Base-by-base conservation (phyloP, 768 basidiomycete genomes). In the Fistulinella prunicolor region DNA sequence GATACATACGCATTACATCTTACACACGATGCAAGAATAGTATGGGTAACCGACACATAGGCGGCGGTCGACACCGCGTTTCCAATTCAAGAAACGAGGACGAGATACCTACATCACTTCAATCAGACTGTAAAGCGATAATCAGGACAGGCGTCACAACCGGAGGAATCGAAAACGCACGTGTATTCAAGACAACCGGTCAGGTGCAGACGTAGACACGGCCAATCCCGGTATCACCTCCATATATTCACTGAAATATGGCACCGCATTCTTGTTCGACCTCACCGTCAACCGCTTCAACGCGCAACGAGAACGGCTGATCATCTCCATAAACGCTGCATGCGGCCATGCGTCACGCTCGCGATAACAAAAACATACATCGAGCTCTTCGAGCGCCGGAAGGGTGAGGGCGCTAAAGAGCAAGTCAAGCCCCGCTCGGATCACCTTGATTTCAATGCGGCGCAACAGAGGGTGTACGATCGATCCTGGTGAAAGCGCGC, bases 271-370 rank as follows among this genome's bases (percentile, higher is more conserved):
- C 45, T 43, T 58, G 50, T 59, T 66, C 9, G 57, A 61, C 16
- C 65, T 55, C 34, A 67, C 55, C 7, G 51, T 54, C 22, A 67
- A 39, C 40, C 44, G 53, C 54, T 50, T 55, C 41, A 67, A 37
- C 37, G 53, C 1, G 38, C 63, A 65, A 5, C 51, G 52, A 13
- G 65, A 67, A 4, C 65, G 60, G 6, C 14, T 14, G 4, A 67
- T 8, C 46, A 67, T 57, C 17, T 49, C 54, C 41, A 56, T 28
- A 22, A 67, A 67, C 21, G 59, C 28, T 0, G 40, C 29, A 8
- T 67, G 65, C 1, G 65, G 65, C 65, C 65, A 67, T 3, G 37
- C 22, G 17, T 67, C 56, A 24, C 56, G 57, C 28, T 64, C 66
- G 9, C 60, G 60, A 34, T 55, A 62, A 20, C 62, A 66, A 37